Base-by-base conservation (phyloP, 2,329 filamentous ascomycete genomes). In the Colletotrichum liaoningense region DNA sequence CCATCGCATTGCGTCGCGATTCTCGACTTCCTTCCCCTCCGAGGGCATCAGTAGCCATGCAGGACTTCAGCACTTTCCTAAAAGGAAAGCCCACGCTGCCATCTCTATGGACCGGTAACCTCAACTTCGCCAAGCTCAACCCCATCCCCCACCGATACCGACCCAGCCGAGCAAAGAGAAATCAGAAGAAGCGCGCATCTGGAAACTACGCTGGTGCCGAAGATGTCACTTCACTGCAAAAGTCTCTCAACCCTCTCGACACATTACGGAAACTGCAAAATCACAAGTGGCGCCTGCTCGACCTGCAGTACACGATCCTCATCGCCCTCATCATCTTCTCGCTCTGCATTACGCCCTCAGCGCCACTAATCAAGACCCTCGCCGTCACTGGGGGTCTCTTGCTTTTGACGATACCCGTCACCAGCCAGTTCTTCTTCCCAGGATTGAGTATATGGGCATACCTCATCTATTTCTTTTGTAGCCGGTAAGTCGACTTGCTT, bases 381-480 rank as follows among this genome's bases (percentile, higher is more conserved):
- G 90, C 93, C 55, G 88, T 94, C 16, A 88, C 92, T 1, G 86
- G 90, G 66, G 88, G 95, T 74, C 86, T 93, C 73, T 86, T 91
- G 77, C 90, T 95, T 38, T 86, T 97, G 52, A 86, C 96, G 57
- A 89, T 98, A 82, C 96, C 96, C 7, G 89, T 94, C 63, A 97
- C 95, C 4, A 90, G 94, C 76, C 96, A 98, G 82, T 97, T 98
- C 83, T 95, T 98, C 81, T 87, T 98, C 55, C 95, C 96, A 11
- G 95, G 95, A 66, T 87, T 97, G 73, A 93, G 94, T 7, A 94
- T 97, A 76, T 93, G 94, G 82, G 92, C 92, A 28, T 98, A 95
- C 90, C 87, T 98, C 54, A 86, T 98, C 62, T 94, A 97, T 82
- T 98, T 98, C 86, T 98, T 97, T 83, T 92, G 93, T 76, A 97